These are phyloP conservation scores for Suillus tomentosus DNA, from an alignment of 768 basidiomycete species.

Conservation along the genomic window DNA sequence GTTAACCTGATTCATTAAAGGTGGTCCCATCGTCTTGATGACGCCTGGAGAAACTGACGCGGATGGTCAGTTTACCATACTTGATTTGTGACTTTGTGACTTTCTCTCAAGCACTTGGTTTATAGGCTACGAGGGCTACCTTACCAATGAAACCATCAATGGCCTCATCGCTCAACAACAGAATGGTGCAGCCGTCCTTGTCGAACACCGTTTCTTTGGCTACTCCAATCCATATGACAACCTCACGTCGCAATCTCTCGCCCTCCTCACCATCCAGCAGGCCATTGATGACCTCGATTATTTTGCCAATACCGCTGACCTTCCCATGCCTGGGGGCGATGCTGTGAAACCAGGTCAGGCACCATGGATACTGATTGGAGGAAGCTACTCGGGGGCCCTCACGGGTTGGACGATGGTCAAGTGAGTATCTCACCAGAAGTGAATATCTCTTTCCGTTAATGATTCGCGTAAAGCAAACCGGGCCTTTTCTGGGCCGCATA, in stretches of 20 bases:
- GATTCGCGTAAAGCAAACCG: constrained; percentile 33
- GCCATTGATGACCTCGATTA: constrained; percentile 73
- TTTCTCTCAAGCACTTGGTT: background rate
- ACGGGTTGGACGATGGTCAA: constrained; percentile 72
- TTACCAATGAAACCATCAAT: constrained; percentile 64
- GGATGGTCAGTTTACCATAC: background rate
- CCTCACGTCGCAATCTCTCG: constrained; percentile 58
- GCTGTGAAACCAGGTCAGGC: constrained; percentile 53
- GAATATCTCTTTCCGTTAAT: background rate
- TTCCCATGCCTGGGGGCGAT: constrained; percentile 69
- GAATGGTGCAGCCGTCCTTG: constrained; percentile 60
- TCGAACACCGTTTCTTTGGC: constrained; percentile 81
- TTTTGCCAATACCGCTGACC: constrained; percentile 63
- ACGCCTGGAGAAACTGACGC: background rate
- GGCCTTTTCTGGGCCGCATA: constrained; percentile 44
- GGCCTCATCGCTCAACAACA: constrained; percentile 37
- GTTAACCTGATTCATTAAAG: background rate
- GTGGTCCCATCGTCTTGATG: background rate
- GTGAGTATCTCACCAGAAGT: constrained; percentile 34
- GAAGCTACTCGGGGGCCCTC: constrained; percentile 45
- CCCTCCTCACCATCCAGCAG: constrained; percentile 68
- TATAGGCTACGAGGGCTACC: constrained; percentile 44
- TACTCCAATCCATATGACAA: constrained; percentile 67
- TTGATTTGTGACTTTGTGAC: background rate
- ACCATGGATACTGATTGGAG: constrained; percentile 46